Conservation (phyloP, 2,329 filamentous ascomycete genomes). For the Macrophomina pseudophaseolina region DNA sequence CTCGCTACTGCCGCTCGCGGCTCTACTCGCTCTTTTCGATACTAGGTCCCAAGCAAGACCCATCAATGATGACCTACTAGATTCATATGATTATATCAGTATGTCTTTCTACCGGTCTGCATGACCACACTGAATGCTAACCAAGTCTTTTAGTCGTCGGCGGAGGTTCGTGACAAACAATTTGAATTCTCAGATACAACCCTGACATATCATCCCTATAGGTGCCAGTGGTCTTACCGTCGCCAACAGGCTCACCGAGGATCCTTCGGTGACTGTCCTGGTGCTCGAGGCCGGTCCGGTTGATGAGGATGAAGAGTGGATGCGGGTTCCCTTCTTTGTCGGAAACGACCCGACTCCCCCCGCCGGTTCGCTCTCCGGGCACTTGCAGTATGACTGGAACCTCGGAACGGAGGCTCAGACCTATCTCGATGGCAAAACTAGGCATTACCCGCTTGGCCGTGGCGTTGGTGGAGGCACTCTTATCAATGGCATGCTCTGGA, state of each 20-base stretch:
- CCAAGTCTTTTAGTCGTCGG: slow-evolving; percentile 11
- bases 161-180: slow-evolving; percentile 4
- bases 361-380: slow-evolving; percentile 36
- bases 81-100: slow-evolving; percentile 22
- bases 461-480: slow-evolving; percentile 30
- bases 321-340: slow-evolving; percentile 20
- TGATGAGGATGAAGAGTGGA: slow-evolving; percentile 33
- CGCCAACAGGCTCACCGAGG: slow-evolving; percentile 38
- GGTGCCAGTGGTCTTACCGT: slow-evolving; percentile 28
- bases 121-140: background rate
- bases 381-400: slow-evolving; percentile 41
- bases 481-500: slow-evolving; percentile 30
- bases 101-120: background rate
- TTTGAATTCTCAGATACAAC: background rate
- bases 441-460: slow-evolving; percentile 27
- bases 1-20: slow-evolving; percentile 16
- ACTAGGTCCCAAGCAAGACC: background rate
- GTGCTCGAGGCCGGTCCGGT: slow-evolving; percentile 38
- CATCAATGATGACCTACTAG: slow-evolving; percentile 18
- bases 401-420: slow-evolving; percentile 38
- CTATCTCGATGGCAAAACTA: slow-evolving; percentile 18
- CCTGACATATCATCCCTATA: background rate
- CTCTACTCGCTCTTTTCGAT: slow-evolving; percentile 9
- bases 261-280: slow-evolving; percentile 36
- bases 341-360: slow-evolving; percentile 30